Conservation (phyloP, 306 rosid species). For the Cucumis hystrix region DNA sequence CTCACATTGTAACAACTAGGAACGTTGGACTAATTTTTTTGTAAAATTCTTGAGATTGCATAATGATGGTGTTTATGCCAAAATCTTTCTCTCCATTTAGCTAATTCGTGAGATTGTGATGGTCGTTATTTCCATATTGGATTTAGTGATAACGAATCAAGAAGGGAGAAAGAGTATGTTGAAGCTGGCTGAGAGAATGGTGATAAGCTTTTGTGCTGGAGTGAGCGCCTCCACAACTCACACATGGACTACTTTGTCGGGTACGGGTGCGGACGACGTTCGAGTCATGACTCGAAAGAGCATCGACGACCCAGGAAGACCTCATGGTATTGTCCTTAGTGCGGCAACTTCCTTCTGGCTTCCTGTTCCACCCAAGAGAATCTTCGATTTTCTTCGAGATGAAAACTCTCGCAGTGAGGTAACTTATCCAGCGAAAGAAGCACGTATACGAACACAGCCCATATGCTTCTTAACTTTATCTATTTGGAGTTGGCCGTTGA, state of each 20-base stretch:
- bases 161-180: constrained; percentile 94
- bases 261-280: constrained; percentile 91
- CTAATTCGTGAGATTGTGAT: too few relatives aligned
- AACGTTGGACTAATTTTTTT: too few relatives aligned
- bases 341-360: constrained; percentile 99
- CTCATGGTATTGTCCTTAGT: constrained; percentile 86
- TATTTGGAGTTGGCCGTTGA: too few relatives aligned
- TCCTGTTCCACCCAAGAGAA: constrained; percentile 71
- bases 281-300: constrained; percentile 94
- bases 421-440: not conserved
- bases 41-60: too few relatives aligned
- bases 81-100: too few relatives aligned
- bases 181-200: constrained; percentile 96
- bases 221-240: constrained; percentile 95
- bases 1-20: too few relatives aligned
- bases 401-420: constrained; percentile 93
- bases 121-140: not conserved
- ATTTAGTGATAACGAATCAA: constrained; percentile 72
- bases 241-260: constrained; percentile 84
- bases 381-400: constrained; percentile 82
- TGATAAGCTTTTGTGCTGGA: constrained; percentile 86
- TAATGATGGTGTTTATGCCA: too few relatives aligned
- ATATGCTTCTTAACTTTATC: not conserved
- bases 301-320: constrained; percentile 89
- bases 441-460: too few relatives aligned